Base-by-base conservation (phyloP, 805 yeast species). In the Myxozyma kluyveri region DNA sequence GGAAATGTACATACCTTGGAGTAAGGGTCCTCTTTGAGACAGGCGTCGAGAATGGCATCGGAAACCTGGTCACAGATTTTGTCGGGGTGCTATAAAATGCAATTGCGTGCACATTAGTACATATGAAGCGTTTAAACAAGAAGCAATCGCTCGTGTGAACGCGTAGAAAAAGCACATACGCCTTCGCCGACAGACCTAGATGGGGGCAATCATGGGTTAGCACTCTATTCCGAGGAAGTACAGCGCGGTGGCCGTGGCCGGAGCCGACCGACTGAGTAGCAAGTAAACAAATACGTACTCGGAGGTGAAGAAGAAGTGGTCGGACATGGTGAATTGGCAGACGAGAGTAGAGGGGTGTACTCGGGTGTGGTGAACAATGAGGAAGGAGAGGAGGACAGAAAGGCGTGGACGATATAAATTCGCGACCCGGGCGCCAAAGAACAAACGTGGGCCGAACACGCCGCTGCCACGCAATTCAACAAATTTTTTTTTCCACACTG, bases 41-140 rank as follows among this genome's bases (percentile, higher is more conserved):
- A 91, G 64, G 99, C 99, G 69, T 93, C 99, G 65, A 93, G 81
- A 68, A 93, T 88, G 67, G 99, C 99, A 71, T 93, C 99, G 52
- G 95, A 86, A 64, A 93, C 96, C 80, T 93, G 99, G 76, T 93
- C 99, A 79, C 99, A 95, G 65, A 73, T 73, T 69, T 72, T 72
- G 57, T 72, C 76, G 56, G 76, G 77, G 65, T 73, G 77, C 63
- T 59, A 44, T 3, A 27, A 36, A 23, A 45, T n/a, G 33, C 41
- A 22, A 31, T 17, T 14, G 32, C 23, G 21, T 39, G 36, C 39
- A n/a, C 42, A 14, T 24, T 24, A 27, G 17, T n/a, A 31, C 14
- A 38, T 33, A 27, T 29, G 10, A 17, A 26, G 35, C 31, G 35
- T 2, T 10, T 10, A 18, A 24, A 5, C 9, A n/a, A 17, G 12